phyloP scores from a whole-genome alignment of 495 filamentous ascomycete species.

The Penicillium goetzii region DNA sequence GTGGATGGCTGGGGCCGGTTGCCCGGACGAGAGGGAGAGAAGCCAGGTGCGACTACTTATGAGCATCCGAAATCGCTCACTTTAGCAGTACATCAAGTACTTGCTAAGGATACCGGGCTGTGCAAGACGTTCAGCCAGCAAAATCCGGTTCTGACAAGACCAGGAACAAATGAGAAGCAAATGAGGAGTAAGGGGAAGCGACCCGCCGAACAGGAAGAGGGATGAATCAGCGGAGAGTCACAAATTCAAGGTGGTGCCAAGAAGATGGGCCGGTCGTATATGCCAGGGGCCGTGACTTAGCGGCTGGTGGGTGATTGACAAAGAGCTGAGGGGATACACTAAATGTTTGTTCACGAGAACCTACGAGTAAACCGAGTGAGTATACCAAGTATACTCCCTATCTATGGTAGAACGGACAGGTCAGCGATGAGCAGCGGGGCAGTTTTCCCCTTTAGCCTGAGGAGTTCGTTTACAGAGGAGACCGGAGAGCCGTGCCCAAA shows the following conservation, averaged over 20 bases:
- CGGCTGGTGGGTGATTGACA: not conserved
- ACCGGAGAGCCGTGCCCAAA: not conserved
- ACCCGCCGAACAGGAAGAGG: constrained; percentile 7
- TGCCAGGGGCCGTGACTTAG: constrained; percentile 21
- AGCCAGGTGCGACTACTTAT: not conserved
- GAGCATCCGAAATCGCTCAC: not conserved
- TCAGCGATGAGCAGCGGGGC: not conserved
- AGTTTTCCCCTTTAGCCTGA: not conserved
- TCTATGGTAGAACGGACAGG: not conserved
- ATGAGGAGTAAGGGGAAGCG: constrained; percentile 22
- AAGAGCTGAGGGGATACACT: not conserved
- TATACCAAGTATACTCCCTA: not conserved
- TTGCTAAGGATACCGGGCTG: not conserved
- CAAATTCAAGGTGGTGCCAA: not conserved
- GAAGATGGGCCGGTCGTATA: constrained; percentile 9
- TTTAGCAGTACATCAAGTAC: not conserved
- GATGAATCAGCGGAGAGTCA: constrained; percentile 10
- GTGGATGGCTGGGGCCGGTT: not conserved
- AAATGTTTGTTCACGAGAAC: not conserved
- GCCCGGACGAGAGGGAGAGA: not conserved
- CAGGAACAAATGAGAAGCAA: not conserved
- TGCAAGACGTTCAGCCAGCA: not conserved
- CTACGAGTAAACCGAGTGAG: not conserved
- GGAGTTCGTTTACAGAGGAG: not conserved
- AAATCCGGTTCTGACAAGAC: not conserved